A percentile compares a stretch with the other conserved stretches of the same genome.
Conservation (phyloP, 2,329 filamentous ascomycete species). For the Cercospora citrullina region DNA sequence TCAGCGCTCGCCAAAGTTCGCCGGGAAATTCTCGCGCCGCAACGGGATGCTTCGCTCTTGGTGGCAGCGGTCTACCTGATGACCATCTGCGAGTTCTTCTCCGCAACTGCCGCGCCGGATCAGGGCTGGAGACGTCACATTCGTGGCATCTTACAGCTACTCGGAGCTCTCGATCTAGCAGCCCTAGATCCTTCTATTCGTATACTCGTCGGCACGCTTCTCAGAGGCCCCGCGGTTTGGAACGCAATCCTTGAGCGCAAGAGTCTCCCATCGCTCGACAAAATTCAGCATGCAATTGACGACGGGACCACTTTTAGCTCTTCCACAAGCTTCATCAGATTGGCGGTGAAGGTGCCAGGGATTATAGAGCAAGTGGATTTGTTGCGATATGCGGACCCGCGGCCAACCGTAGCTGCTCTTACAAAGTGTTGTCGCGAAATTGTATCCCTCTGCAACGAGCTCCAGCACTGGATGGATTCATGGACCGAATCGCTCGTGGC, state of each 20-base stretch:
- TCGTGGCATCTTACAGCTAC: slow-evolving; percentile 2
- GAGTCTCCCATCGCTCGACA: background rate
- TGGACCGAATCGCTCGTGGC: background rate
- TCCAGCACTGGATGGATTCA: background rate
- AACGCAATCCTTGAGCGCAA: slow-evolving; percentile 6
- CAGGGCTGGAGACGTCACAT: slow-evolving; percentile 18
- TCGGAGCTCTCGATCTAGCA: slow-evolving; percentile 8
- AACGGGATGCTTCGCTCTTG: background rate
- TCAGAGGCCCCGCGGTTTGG: slow-evolving; percentile 9
- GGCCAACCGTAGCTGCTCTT: background rate
- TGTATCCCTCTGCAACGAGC: background rate
- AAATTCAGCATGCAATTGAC: background rate
- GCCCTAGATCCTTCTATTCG: slow-evolving; percentile 8
- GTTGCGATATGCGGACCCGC: background rate
- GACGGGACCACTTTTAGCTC: background rate
- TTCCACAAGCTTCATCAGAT: background rate
- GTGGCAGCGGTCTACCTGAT: background rate
- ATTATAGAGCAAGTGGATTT: slow-evolving; percentile 11
- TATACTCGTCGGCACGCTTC: slow-evolving; percentile 6
- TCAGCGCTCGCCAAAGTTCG: background rate
- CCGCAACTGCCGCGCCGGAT: background rate
- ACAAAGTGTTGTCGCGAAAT: slow-evolving; percentile 4
- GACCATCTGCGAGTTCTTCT: slow-evolving; percentile 14
- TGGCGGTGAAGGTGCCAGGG: slow-evolving; percentile 3
- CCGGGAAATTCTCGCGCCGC: background rate